Evolutionary conservation across 192 early-diverging fungal genomes (phyloP), one percentile per base, ranked within the genome.

Genomic region (Phlyctochytrium bullatum): DNA sequence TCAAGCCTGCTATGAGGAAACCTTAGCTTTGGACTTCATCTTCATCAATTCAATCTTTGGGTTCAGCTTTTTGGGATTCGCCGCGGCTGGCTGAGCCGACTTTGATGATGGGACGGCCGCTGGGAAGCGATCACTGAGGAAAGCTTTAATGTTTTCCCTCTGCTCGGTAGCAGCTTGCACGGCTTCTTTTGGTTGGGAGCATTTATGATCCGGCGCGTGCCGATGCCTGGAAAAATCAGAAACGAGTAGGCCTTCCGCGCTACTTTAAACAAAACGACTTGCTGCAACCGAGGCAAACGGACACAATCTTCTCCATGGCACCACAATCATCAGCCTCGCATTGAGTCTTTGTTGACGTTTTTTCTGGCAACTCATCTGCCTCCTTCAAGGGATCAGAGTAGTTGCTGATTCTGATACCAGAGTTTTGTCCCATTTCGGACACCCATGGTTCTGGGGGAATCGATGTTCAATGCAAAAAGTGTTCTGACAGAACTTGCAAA

Each of bases 11-110:
- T 31, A 58, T 29, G 31, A 59, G 1, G 33, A 51, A 20, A 69
- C 67, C 67, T 69, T 69, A 31, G 67, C 67, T 50, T 50, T 69
- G 32, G 16, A 33, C 60, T 62, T 69, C 67, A 69, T 61, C 60
- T 69, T 69, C 67, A 69, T 69, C 28, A 69, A 62, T 51, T 69
- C 67, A 51, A 69, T 53, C 52, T 25, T 53, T 25, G 59, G 61
- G 61, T 69, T 69, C 12, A 54, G 24, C 34, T 61, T 69, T 52
- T 69, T 69, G 25, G 60, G 60, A 57, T 36, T 6, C 3, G 51
- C 4, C 6, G 34, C 58, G 24, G 34, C n/a, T 16, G 62, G 27
- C n/a, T n/a, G 0, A 23, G 40, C 62, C 3, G 40, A 27, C 29
- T 64, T 64, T 12, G 20, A n/a, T n/a, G 4, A 17, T 3, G 62